phyloP scores from a whole-genome alignment of 2,329 filamentous ascomycete genomes.

The Fusarium xylarioides region DNA sequence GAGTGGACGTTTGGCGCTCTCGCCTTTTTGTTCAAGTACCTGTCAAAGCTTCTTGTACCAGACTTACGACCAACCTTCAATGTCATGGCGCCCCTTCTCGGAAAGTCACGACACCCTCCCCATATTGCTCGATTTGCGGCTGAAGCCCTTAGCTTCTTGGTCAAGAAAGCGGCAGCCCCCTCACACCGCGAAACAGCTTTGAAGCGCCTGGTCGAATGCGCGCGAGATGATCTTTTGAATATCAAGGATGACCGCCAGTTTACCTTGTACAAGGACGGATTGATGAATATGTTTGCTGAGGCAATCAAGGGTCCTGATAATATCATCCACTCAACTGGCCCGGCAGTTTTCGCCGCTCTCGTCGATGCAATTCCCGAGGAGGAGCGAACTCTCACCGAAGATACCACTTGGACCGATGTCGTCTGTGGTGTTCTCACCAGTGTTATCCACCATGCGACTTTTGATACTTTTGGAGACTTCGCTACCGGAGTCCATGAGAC shows the following conservation, averaged over 20 bases:
- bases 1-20: constrained; percentile 97
- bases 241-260: constrained; percentile 65
- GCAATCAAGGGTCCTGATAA: constrained; percentile 72
- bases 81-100: constrained; percentile 84
- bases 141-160: constrained; percentile 91
- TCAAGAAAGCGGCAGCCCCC: constrained; percentile 84
- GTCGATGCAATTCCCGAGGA: constrained; percentile 61
- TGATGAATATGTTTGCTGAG: constrained; percentile 93
- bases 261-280: constrained; percentile 80
- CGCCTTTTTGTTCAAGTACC: constrained; percentile 96
- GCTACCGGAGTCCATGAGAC: constrained; percentile 68
- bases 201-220: constrained; percentile 74
- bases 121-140: constrained; percentile 93
- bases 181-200: constrained; percentile 81
- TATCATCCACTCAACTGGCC: constrained; percentile 67
- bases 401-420: constrained; percentile 68
- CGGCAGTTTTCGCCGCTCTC: constrained; percentile 62
- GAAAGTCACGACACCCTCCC: constrained; percentile 80
- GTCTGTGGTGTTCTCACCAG: constrained; percentile 81
- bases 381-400: constrained; percentile 58
- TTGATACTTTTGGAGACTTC: constrained; percentile 76
- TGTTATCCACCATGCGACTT: constrained; percentile 81
- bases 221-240: constrained; percentile 72
- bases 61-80: constrained; percentile 86
- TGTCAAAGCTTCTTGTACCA: constrained; percentile 85